A percentile compares a stretch with the other conserved stretches of the same genome.
Conservation (phyloP, 805 yeast genomes). For the Myxozyma mucilagina region DNA sequence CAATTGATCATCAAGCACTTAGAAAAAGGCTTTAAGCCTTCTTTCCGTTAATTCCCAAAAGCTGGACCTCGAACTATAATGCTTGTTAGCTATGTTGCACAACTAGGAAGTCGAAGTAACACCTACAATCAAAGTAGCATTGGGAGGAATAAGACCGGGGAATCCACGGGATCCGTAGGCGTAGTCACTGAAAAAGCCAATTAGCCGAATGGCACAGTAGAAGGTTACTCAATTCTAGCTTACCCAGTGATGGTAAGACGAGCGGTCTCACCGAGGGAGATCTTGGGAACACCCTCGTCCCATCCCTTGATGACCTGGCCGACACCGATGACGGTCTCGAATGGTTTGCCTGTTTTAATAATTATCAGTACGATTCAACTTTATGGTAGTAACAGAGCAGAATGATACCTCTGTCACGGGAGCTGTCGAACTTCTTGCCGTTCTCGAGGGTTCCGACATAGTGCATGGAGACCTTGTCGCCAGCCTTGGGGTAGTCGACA, state of each 20-base stretch:
- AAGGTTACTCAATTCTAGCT: not conserved
- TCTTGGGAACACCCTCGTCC: conserved; percentile 92
- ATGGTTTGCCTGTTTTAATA: conserved; percentile 65
- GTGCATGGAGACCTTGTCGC: conserved; percentile 90
- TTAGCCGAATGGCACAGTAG: not conserved
- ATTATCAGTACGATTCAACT: not conserved
- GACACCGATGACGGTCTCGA: conserved; percentile 90
- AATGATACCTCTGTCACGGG: conserved; percentile 70
- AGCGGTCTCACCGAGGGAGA: conserved; percentile 92
- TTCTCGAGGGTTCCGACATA: conserved; percentile 93
- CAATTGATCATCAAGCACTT: not conserved
- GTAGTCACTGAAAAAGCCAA: conserved; percentile 52
- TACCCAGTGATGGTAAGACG: conserved; percentile 79
- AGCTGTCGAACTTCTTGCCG: conserved; percentile 95
- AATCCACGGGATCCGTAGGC: conserved; percentile 94
- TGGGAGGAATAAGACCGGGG: conserved; percentile 96
- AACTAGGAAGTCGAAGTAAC: not conserved
- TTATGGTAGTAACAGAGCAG: not conserved
- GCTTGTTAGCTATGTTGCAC: not conserved
- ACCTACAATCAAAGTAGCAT: conserved; percentile 74
- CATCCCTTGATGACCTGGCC: conserved; percentile 97
- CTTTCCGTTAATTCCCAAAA: conserved; percentile 37
- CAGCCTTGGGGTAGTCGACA: conserved; percentile 76
- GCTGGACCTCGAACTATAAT: conserved; percentile 43
- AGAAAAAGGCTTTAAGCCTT: conserved; percentile 12